phyloP scores from a whole-genome alignment of 2,329 filamentous ascomycete genomes.

The Diplodia seriata region DNA sequence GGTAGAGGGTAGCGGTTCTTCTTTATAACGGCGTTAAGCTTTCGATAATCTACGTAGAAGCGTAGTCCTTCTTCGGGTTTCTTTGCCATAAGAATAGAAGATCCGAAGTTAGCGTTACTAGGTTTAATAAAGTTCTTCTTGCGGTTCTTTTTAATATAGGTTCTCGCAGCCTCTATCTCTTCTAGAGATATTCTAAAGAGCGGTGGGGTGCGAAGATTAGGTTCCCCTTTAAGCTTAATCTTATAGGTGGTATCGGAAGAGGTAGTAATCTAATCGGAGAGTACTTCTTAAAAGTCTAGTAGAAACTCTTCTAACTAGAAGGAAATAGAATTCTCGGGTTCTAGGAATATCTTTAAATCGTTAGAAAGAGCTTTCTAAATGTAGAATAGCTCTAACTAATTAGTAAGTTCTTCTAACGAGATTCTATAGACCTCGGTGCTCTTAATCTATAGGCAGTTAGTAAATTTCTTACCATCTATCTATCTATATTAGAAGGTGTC shows the following conservation, averaged over 20 bases:
- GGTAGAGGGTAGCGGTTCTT: constrained; percentile 7
- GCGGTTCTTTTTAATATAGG: neutral
- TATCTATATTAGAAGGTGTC: neutral
- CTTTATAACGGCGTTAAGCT: neutral
- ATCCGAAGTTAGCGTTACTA: neutral
- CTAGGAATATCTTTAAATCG: neutral
- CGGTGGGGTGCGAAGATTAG: neutral
- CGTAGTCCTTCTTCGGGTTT: neutral
- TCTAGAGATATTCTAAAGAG: neutral
- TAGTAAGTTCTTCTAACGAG: neutral
- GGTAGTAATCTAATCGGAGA: neutral
- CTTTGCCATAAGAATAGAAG: neutral
- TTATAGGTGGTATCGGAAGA: neutral
- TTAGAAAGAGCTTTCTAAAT: neutral
- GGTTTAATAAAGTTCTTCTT: constrained; percentile 2
- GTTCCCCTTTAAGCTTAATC: neutral
- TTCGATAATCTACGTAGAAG: constrained; percentile 3
- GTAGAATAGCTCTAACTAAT: neutral
- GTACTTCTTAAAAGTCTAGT: neutral
- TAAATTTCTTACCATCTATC: neutral
- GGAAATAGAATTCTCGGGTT: neutral
- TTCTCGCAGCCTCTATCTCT: neutral
- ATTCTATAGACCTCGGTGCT: neutral
- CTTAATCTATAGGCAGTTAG: neutral
- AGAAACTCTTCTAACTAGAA: neutral